phyloP scores from a whole-genome alignment of 805 yeast genomes.

The Ogataea angusta region DNA sequence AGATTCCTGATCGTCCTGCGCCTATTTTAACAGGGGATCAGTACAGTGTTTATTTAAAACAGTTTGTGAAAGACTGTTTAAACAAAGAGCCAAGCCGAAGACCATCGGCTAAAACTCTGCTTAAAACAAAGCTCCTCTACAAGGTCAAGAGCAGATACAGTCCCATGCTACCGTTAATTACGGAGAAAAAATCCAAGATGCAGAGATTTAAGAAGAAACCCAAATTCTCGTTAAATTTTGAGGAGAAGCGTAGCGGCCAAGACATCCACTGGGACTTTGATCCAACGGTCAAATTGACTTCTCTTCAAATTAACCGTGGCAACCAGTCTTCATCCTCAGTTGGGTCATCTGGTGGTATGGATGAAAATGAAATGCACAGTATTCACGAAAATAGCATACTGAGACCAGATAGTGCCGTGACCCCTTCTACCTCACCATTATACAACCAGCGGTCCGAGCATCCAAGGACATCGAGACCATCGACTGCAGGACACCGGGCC shows the following conservation, averaged over 20 bases:
- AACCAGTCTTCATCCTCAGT: slow-evolving; percentile 1
- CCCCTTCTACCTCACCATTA: slow-evolving; percentile 19
- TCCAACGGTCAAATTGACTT: slow-evolving; percentile 10
- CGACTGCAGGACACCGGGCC: neutral
- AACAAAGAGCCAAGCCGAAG: slow-evolving; percentile 62
- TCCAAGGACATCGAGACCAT: slow-evolving; percentile 4
- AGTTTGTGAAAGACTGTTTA: slow-evolving; percentile 64
- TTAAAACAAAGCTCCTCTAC: slow-evolving; percentile 52
- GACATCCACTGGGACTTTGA: slow-evolving; percentile 26
- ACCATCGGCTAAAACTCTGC: slow-evolving; percentile 56
- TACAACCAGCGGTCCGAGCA: slow-evolving; percentile 15
- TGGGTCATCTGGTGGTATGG: slow-evolving; percentile 3
- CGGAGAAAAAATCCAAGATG: slow-evolving; percentile 38
- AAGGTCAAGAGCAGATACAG: slow-evolving; percentile 29
- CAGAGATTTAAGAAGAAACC: slow-evolving; percentile 37
- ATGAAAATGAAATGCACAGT: slow-evolving; percentile 17
- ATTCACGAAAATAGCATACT: slow-evolving; percentile 14
- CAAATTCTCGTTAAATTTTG: slow-evolving; percentile 33
- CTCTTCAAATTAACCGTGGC: slow-evolving; percentile 1
- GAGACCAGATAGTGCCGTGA: slow-evolving; percentile 15
- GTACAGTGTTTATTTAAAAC: slow-evolving; percentile 42
- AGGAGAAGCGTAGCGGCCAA: slow-evolving; percentile 25
- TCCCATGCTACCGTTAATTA: slow-evolving; percentile 25
- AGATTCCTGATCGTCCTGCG: slow-evolving; percentile 63
- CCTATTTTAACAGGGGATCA: slow-evolving; percentile 50